phyloP scores from a whole-genome alignment of 2,329 filamentous ascomycete genomes.

The Talaromyces atroroseus region DNA sequence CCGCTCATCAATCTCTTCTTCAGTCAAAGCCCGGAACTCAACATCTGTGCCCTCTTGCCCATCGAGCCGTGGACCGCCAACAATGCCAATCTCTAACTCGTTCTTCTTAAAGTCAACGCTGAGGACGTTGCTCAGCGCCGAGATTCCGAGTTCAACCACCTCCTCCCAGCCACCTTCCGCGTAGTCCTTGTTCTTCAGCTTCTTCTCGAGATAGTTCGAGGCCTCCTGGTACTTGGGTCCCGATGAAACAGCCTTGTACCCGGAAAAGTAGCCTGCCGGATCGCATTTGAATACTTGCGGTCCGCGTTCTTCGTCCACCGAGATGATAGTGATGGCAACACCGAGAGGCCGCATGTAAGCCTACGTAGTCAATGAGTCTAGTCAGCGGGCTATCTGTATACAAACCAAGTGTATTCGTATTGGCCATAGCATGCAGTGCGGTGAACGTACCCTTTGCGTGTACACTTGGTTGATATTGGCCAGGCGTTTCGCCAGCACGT shows the following conservation, averaged over 20 bases:
- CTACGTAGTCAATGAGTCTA: conserved; percentile 35
- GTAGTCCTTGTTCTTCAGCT: conserved; percentile 97
- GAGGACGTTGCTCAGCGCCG: conserved; percentile 88
- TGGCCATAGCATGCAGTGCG: neutral
- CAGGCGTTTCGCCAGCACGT: conserved; percentile 90
- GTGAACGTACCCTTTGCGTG: conserved; percentile 73
- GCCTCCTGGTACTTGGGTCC: conserved; percentile 98
- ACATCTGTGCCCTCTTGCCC: conserved; percentile 76
- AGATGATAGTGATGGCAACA: conserved; percentile 91
- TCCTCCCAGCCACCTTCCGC: conserved; percentile 94
- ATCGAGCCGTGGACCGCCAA: conserved; percentile 77
- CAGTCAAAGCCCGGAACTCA: conserved; percentile 80
- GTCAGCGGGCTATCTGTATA: too few species aligned
- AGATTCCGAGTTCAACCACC: conserved; percentile 94
- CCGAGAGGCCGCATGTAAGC: conserved; percentile 98
- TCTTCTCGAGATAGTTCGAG: conserved; percentile 97
- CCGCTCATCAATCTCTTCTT: conserved; percentile 97
- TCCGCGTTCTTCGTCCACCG: conserved; percentile 84
- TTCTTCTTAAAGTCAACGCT: conserved; percentile 99
- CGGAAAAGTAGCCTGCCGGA: conserved; percentile 94
- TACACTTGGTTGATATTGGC: conserved; percentile 99
- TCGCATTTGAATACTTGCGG: conserved; percentile 98
- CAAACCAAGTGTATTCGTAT: neutral
- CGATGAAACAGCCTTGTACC: conserved; percentile 96
- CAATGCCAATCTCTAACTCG: conserved; percentile 96